Evolutionary conservation across 768 basidiomycete species (phyloP), one percentile per base, ranked within the genome.

Genomic region (Boletus rubroflammeus): DNA sequence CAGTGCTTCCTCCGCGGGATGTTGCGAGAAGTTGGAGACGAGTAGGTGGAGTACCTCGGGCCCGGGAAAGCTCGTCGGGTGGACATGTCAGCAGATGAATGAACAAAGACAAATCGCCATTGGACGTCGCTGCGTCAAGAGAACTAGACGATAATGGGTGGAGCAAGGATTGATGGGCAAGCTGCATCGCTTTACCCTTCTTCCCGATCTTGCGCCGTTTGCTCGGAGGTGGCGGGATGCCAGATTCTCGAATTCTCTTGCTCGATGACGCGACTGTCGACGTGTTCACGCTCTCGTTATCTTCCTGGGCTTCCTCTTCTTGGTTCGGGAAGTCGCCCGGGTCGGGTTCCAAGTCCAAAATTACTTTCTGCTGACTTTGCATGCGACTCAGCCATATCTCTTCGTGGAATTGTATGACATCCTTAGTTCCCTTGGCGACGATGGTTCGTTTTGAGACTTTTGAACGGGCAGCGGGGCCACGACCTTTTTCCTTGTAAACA

Each of bases 401-500:
- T 53, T 86, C 79, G 57, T 84, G 82, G 60, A 86, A 88, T 54
- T 79, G 78, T 21, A 93, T 70, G 31, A 85, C 81, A 59, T 90
- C 89, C 55, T 82, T 81, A 50, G 88, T 71, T 4, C 85, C 84
- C 47, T 80, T 80, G 31, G 86, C 85, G 49, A 86, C 83, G 46
- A 87, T 69, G 34, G 75, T 67, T n/a, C 88, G 78, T 65, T 84
- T 85, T 11, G 85, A 71, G 39, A 81, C 71, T 62, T 82, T 85
- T 15, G 85, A 79, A 11, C 83, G 77, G 0, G 84, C 81, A 42
- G 72, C 69, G 23, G 65, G 44, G 38, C 64, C 59, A 25, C 57
- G 64, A 42, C 63, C 65, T 44, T 67, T 69, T 32, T 54, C 58
- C 71, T 78, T 68, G 60, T 55, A 59, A 11, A 74, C 68, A 56